Evolutionary conservation across 2,329 filamentous ascomycete species (phyloP), one percentile per base, ranked within the genome.

Genomic region (Hypoxylon sp.): DNA sequence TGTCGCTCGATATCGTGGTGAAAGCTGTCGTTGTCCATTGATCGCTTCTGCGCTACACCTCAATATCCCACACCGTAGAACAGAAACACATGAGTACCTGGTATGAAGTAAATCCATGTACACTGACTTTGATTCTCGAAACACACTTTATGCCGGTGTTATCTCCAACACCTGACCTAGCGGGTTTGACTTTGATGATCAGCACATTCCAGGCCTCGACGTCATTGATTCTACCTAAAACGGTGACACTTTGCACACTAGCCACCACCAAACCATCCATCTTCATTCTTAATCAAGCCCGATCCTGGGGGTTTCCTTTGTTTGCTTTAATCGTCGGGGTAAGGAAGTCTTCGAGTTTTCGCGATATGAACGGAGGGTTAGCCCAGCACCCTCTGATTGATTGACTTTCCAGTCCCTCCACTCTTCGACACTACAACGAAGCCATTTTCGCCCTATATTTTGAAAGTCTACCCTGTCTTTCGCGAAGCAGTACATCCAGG

Each of bases 1-100:
- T 67, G 60, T 44, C 63, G 51, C 58, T 72, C 67, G n/a, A 72
- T 69, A 49, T 75, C 68, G 30, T 46, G 56, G 62, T 67, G 24
- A 22, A 65, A 70, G 22, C 36, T 62, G 16, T 65, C 52, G 44
- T 50, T 63, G 22, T 40, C 58, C 65, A 52, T 65, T 51, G 50
- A 55, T 12, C 18, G 2, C 16, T 11, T 16, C 14, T 38, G 3
- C n/a, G 2, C 24, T 32, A n/a, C 11, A 6, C 4, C 14, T 16
- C 8, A 12, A 24, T 24, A 14, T 38, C 14, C 3, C 22, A 7
- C 26, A 20, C 2, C 6, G 20, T 24, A 3, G 4, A 8, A 16
- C 7, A 9, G 33, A 16, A n/a, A n/a, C n/a, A n/a, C n/a, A n/a
- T n/a, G n/a, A n/a, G n/a, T 20, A 14, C 11, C 6, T 18, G 24